Evolutionary conservation across 257 asterid species (phyloP), one percentile per base, ranked within the genome.

Genomic region (Capsicum baccatum): DNA sequence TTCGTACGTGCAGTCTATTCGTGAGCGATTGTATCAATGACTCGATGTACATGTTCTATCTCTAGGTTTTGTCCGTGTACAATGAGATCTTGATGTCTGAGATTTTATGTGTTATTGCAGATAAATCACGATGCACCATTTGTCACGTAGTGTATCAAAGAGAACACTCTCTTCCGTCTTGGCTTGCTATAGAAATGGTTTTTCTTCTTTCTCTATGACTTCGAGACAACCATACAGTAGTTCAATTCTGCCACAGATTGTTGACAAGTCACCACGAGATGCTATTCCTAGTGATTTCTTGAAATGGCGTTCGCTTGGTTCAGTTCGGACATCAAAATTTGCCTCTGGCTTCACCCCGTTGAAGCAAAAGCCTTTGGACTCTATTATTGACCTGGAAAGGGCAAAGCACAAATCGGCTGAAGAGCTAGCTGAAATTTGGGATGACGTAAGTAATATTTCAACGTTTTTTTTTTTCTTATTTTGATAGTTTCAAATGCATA

Each of bases 341-440:
- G 97, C 98, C 16, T 78, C 90, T 3, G 98, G 98, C 55, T 94
- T 92, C 90, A 85, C 89, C n/a, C 97, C 98, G 1, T 84, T 97
- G 93, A 90, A 91, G 88, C 88, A 57, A 52, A 94, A 95, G 88
- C 92, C 95, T 17, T 83, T 97, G 92, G 92, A 89, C 73, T 89
- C 95, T 26, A 97, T 97, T 82, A 82, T 95, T 55, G 98, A 94
- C 85, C 68, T 95, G n/a, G 89, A 89, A 78, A 91, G 98, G 88
- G 98, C 96, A 37, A 92, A 92, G 88, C 71, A 76, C 83, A 94
- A 94, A 89, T 89, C 93, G 56, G 88, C 97, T 19, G 93, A 97
- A 79, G 94, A 92, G 86, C 94, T 97, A 54, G 92, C 95, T 60
- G 97, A 90, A 44, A 90, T 97, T 83, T 95, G 98, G 98, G 94